Evolutionary conservation across 371 early-diverging fungal genomes (phyloP).

Genomic region (Rhizopus delemar): DNA sequence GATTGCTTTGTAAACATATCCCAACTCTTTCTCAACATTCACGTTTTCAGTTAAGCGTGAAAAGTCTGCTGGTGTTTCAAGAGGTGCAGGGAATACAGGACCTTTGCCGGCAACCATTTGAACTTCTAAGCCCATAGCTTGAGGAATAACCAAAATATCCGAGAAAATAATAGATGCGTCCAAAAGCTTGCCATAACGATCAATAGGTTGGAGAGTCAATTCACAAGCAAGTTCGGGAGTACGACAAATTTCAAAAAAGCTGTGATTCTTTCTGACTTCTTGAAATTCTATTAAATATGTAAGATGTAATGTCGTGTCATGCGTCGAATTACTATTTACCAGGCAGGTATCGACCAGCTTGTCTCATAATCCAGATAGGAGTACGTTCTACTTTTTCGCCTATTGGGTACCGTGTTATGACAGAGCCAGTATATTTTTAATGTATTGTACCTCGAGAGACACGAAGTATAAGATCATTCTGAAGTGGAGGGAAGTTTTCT

Average conservation of each 20-base stretch:
- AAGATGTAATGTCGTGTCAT: not conserved
- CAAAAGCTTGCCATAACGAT: slow-evolving; percentile 84
- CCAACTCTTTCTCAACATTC: slow-evolving; percentile 72
- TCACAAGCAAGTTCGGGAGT: slow-evolving; percentile 92
- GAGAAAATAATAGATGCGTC: slow-evolving; percentile 98
- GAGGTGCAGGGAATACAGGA: slow-evolving; percentile 88
- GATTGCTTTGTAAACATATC: slow-evolving; percentile 95
- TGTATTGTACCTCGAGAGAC: slow-evolving; percentile 69
- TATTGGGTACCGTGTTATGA: slow-evolving; percentile 11
- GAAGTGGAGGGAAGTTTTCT: slow-evolving; percentile 76
- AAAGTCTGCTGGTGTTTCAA: slow-evolving; percentile 71
- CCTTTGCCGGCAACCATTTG: slow-evolving; percentile 93
- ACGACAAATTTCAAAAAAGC: slow-evolving; percentile 94
- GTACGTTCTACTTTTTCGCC: slow-evolving; percentile 84
- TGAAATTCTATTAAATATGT: slow-evolving; percentile 75
- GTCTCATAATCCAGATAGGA: slow-evolving; percentile 98
- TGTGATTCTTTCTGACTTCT: slow-evolving; percentile 77
- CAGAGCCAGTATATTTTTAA: not conserved
- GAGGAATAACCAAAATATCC: slow-evolving; percentile 96
- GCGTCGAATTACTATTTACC: slow-evolving; percentile 49
- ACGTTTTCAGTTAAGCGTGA: slow-evolving; percentile 64
- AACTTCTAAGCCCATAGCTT: slow-evolving; percentile 93
- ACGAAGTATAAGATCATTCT: slow-evolving; percentile 90
- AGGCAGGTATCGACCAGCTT: slow-evolving; percentile 97
- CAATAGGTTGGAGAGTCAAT: slow-evolving; percentile 95